Conservation (phyloP, 1,139 yeast genomes). For the Zhuliangozyma blackwelliae region DNA sequence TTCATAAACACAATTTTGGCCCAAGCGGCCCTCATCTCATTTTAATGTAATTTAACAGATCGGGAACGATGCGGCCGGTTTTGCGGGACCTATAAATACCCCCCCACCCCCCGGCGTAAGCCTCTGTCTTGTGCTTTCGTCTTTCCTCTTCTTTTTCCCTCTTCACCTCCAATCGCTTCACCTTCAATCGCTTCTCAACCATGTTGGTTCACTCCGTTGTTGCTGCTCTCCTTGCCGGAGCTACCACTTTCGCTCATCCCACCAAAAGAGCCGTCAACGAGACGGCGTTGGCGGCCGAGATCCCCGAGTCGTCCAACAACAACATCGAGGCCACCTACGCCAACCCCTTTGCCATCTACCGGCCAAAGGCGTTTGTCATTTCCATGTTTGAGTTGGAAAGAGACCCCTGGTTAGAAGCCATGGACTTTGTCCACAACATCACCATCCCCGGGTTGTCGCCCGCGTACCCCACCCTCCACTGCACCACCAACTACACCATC, state of each 20-base stretch:
- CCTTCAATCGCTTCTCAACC: no score
- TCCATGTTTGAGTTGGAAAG: conserved; percentile 56
- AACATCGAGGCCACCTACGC: conserved; percentile 24
- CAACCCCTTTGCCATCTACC: conserved; percentile 35
- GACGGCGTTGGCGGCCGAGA: conserved; percentile 13
- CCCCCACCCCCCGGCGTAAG: no score
- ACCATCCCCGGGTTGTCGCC: conserved; percentile 66
- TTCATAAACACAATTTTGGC: no score
- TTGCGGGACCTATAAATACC: no score
- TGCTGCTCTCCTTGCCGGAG: conserved; percentile 9
- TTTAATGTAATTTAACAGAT: no score
- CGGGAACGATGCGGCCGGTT: no score
- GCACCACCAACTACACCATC: conserved; percentile 48
- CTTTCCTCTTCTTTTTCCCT: no score
- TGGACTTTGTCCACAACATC: conserved; percentile 48
- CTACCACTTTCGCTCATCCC: conserved; percentile 18
- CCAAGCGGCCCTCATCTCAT: no score
- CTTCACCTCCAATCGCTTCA: no score
- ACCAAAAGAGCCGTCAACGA: conserved; percentile 16
- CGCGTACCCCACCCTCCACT: conserved; percentile 51
- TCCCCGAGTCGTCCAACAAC: conserved; percentile 12
- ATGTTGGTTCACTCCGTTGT: not conserved
- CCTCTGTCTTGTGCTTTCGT: no score
- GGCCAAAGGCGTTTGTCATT: conserved; percentile 53
- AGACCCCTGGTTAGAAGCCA: conserved; percentile 49